Percentiles rank a stretch among this genome's conserved stretches.
Conservation (phyloP, 225 moss, liverwort and hornwort genomes). For the Polytrichum commune region DNA sequence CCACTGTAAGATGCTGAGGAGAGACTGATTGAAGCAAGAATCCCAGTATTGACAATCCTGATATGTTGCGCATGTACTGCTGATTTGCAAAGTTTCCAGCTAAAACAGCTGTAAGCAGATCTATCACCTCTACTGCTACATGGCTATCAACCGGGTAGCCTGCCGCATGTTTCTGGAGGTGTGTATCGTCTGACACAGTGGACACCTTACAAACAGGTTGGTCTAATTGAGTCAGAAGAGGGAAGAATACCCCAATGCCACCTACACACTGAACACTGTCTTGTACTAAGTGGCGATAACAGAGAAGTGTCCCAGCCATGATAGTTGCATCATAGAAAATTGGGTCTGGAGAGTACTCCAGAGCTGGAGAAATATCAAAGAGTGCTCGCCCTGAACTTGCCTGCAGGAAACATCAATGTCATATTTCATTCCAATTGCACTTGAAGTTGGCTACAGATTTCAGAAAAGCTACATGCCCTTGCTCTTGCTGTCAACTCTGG, state of each 20-base stretch:
- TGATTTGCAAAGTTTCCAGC: slow-evolving; percentile 70
- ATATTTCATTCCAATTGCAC: neutral
- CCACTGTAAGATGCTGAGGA: slow-evolving; percentile 72
- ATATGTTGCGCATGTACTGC: slow-evolving; percentile 71
- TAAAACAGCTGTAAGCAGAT: slow-evolving; percentile 71
- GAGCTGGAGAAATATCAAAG: slow-evolving; percentile 70
- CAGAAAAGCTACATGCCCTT: too few relatives aligned
- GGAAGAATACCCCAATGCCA: slow-evolving; percentile 85
- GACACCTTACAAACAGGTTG: slow-evolving; percentile 51
- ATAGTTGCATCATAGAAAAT: slow-evolving; percentile 62
- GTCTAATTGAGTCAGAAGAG: slow-evolving; percentile 75
- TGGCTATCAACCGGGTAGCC: slow-evolving; percentile 56
- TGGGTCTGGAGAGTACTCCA: slow-evolving; percentile 63
- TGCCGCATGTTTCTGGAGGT: slow-evolving; percentile 32
- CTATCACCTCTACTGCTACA: slow-evolving; percentile 78
- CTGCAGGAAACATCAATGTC: slow-evolving; percentile 26
- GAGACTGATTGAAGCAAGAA: slow-evolving; percentile 80
- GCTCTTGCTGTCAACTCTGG: too few relatives aligned
- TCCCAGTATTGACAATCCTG: slow-evolving; percentile 71
- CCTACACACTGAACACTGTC: slow-evolving; percentile 87
- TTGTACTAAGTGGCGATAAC: slow-evolving; percentile 77
- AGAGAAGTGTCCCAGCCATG: slow-evolving; percentile 69
- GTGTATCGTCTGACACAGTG: slow-evolving; percentile 17
- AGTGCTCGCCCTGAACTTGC: slow-evolving; percentile 75
- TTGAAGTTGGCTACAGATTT: neutral